These are phyloP conservation scores for Cystobasidium tubakii DNA, from an alignment of 768 basidiomycete species.

Conservation along the genomic window DNA sequence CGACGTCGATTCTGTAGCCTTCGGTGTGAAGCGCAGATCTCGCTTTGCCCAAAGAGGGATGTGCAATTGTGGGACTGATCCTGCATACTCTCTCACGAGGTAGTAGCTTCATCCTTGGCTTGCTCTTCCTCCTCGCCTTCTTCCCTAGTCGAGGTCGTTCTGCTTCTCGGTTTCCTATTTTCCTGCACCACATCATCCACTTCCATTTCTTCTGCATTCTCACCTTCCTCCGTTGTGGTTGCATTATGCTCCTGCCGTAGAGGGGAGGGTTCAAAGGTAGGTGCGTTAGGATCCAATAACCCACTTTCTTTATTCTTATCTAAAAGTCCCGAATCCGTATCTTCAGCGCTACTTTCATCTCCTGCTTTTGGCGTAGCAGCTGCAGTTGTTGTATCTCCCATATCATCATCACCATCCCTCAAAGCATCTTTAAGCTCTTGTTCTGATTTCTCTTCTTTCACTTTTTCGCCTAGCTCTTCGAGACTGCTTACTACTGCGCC, in stretches of 20 bases:
- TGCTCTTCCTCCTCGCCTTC: conserved; percentile 27
- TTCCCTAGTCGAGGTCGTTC: background rate
- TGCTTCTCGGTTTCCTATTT: background rate
- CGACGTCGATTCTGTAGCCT: too few species aligned
- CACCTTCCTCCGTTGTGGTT: background rate
- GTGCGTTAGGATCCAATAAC: background rate
- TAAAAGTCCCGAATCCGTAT: background rate
- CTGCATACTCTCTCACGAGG: background rate
- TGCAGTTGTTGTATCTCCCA: background rate
- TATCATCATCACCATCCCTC: conserved; percentile 25
- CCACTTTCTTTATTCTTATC: background rate
- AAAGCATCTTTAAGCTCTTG: conserved; percentile 34
- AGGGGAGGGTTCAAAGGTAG: conserved; percentile 10
- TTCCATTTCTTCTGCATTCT: background rate
- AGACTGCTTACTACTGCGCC: conserved; percentile 31
- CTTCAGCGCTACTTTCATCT: conserved; percentile 27
- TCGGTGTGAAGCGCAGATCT: too few species aligned
- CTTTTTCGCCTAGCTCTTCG: conserved; percentile 29
- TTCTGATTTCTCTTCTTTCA: conserved; percentile 36
- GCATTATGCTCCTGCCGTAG: background rate
- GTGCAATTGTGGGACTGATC: too few species aligned
- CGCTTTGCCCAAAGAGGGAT: too few species aligned
- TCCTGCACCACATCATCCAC: background rate
- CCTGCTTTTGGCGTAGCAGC: background rate
- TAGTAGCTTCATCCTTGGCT: background rate